A percentile compares a stretch with the other conserved stretches of the same genome.
Evolutionary conservation across 495 filamentous ascomycete species (phyloP).

Genomic region (Hypoxylon fragiforme): DNA sequence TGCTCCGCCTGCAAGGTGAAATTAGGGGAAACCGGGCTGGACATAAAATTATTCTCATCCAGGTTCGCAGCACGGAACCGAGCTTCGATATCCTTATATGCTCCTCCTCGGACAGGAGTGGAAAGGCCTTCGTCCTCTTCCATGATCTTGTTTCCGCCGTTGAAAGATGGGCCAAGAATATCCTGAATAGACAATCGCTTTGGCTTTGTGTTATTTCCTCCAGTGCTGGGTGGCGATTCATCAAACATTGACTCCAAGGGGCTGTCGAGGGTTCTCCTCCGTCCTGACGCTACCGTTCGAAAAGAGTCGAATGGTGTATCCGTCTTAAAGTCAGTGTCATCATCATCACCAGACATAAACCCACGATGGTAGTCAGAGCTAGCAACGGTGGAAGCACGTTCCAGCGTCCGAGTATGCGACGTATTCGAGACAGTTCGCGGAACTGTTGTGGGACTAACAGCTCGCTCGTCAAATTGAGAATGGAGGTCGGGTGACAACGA

Average conservation of each 20-base stretch:
- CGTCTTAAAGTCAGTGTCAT: constrained; percentile 82
- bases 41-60: constrained; percentile 13
- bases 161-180: constrained; percentile 51
- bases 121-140: constrained; percentile 66
- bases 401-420: constrained; percentile 54
- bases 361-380: constrained; percentile 82
- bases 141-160: constrained; percentile 59
- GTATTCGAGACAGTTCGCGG: constrained; percentile 43
- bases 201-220: constrained; percentile 53
- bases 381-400: constrained; percentile 77
- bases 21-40: constrained; percentile 10
- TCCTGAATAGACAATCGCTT: constrained; percentile 63
- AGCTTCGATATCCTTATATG: constrained; percentile 27
- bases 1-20: constrained; percentile 44
- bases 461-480: constrained; percentile 23
- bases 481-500: constrained; percentile 39
- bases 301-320: constrained; percentile 92
- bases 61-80: constrained; percentile 27
- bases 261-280: constrained; percentile 53
- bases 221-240: constrained; percentile 62
- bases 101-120: constrained; percentile 55
- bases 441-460: constrained; percentile 19
- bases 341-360: constrained; percentile 77
- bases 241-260: constrained; percentile 89
- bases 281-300: constrained; percentile 74